These are phyloP conservation scores for Ceratorhiza oryzae-sativae DNA, from an alignment of 1,284 basidiomycete species.

Conservation along the genomic window DNA sequence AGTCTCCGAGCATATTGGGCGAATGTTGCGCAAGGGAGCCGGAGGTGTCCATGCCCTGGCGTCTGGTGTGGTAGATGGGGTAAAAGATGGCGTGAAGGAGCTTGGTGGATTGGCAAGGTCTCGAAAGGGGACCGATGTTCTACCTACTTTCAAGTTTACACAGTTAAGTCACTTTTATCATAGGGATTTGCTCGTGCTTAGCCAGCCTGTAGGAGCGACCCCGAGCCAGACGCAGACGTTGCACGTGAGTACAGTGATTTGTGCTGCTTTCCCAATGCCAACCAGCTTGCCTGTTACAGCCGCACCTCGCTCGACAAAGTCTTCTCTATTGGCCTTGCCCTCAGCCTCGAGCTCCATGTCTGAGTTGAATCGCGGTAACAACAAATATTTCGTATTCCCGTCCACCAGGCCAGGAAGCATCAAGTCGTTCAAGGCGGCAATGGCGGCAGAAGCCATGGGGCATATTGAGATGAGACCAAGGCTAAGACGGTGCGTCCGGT, in stretches of 20 bases:
- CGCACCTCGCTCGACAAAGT: constrained; percentile 12
- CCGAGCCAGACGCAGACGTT: constrained; percentile 22
- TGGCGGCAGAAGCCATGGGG: neutral
- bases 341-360: constrained; percentile 35
- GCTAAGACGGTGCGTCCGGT: constrained; percentile 18
- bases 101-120: constrained; percentile 32
- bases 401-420: constrained; percentile 21
- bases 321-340: constrained; percentile 20
- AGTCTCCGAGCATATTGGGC: constrained; percentile 34
- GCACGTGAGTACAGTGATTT: constrained; percentile 2
- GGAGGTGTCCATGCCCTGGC: constrained; percentile 34
- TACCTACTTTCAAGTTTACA: constrained; percentile 36
- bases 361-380: constrained; percentile 12
- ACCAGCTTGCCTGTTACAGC: neutral
- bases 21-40: constrained; percentile 31
- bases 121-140: constrained; percentile 23
- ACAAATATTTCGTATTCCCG: constrained; percentile 15
- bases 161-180: constrained; percentile 11
- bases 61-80: constrained; percentile 33
- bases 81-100: constrained; percentile 35
- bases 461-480: constrained; percentile 11
- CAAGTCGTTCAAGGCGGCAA: constrained; percentile 28
- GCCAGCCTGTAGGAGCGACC: constrained; percentile 21
- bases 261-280: neutral
- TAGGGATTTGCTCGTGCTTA: neutral